Conservation (phyloP, 306 rosid genomes). For the Prinsepia uniflora region DNA sequence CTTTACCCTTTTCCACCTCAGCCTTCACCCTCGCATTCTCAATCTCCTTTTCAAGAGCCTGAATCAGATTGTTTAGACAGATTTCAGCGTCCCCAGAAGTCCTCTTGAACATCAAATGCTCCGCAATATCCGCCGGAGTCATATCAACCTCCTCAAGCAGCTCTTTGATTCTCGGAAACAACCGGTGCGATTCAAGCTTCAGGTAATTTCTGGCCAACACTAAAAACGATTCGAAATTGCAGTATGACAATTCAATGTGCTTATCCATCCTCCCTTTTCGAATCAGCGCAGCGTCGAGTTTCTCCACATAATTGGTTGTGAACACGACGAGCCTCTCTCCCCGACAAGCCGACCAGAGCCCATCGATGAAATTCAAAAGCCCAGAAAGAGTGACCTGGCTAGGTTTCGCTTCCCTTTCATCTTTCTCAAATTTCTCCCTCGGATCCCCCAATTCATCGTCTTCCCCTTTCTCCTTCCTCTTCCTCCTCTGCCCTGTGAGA, state of each 20-base stretch:
- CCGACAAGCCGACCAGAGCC: constrained; percentile 77
- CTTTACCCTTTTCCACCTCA: constrained; percentile 22
- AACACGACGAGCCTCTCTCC: constrained; percentile 73
- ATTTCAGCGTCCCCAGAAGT: constrained; percentile 27
- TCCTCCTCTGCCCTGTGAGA: constrained; percentile 54
- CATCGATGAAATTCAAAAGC: constrained; percentile 74
- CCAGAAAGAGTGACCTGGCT: constrained; percentile 70
- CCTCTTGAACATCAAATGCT: constrained; percentile 71
- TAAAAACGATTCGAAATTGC: constrained; percentile 65
- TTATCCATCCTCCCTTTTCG: constrained; percentile 87
- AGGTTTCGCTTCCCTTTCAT: constrained; percentile 31
- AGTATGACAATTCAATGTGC: constrained; percentile 64
- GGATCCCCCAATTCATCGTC: constrained; percentile 35
- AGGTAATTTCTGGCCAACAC: constrained; percentile 61
- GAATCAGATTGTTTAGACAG: constrained; percentile 39
- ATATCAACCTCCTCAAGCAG: constrained; percentile 37
- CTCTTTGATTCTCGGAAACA: constrained; percentile 31
- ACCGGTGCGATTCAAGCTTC: constrained; percentile 38
- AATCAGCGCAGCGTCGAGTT: constrained; percentile 77
- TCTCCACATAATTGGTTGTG: constrained; percentile 76
- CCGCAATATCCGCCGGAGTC: constrained; percentile 89
- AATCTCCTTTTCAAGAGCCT: constrained; percentile 46
- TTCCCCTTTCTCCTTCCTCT: constrained; percentile 28
- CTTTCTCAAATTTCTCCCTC: constrained; percentile 23
- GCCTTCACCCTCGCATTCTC: constrained; percentile 33